phyloP scores from a whole-genome alignment of 345 rosid genomes.

The Jatropha curcas region DNA sequence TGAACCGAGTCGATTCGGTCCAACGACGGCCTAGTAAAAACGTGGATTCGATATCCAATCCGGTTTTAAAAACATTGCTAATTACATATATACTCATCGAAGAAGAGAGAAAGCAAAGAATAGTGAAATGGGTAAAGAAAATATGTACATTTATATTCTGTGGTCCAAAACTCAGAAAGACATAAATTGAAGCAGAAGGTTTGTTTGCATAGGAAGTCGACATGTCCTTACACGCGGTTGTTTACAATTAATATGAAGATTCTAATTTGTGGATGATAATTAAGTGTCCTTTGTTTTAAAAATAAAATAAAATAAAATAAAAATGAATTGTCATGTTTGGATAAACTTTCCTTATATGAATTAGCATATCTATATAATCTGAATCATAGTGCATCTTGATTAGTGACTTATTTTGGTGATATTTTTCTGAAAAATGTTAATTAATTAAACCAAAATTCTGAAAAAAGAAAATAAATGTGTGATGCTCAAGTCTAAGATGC shows the following conservation, averaged over 20 bases:
- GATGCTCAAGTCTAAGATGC: slow-evolving; percentile 34
- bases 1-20: no score
- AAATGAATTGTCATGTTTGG: no score
- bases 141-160: not conserved
- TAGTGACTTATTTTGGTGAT: slow-evolving; percentile 12
- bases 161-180: slow-evolving; percentile 14
- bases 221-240: not conserved
- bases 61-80: no score
- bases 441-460: not conserved
- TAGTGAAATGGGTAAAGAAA: not conserved
- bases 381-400: slow-evolving; percentile 26
- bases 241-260: not conserved
- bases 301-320: no score
- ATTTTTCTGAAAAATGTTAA: not conserved
- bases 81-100: no score
- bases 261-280: slow-evolving; percentile 8
- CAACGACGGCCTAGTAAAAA: no score
- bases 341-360: slow-evolving; percentile 31
- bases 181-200: not conserved
- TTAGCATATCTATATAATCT: slow-evolving; percentile 23
- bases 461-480: slow-evolving; percentile 5
- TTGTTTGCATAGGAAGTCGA: slow-evolving; percentile 14
- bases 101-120: not conserved
- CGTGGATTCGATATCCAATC: no score
- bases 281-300: not conserved